Evolutionary conservation across 129 eudicot species (phyloP), one percentile per base, ranked within the genome.

Genomic region (Ambrosia trifida): DNA sequence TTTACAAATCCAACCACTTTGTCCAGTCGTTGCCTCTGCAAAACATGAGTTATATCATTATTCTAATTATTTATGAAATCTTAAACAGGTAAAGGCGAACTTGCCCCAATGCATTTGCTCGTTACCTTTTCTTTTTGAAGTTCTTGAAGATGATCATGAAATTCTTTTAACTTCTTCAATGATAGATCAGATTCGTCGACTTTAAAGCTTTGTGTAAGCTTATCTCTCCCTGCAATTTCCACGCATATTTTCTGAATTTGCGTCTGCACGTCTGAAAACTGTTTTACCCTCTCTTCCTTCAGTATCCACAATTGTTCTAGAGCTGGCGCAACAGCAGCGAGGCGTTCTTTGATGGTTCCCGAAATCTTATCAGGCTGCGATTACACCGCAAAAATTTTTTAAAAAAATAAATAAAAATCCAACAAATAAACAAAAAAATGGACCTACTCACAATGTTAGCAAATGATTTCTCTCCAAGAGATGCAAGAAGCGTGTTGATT

Each of bases 71-170:
- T 52, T 18, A 52, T 16, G 28, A 7, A 52, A 52, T 52, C 8
- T 1, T 24, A 24, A 24, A 24, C 28, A 24, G 28, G 28, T 0
- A 24, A 24, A 24, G 28, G 1, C 28, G 28, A 24, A 24, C 28
- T 24, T 24, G 28, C 28, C 28, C 28, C 28, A 1, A 24, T 1
- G 1, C 1, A 1, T 24, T 24, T 24, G 0, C 28, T 54, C 36
- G 47, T 12, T 78, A 88, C 99, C 95, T 95, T 95, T 81, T 95
- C 97, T 46, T 88, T 86, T 72, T 95, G 91, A 78, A 95, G 97
- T 65, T 95, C 89, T 67, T 90, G 91, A 30, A 95, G 96, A 45
- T 83, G 89, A 68, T 89, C 85, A 41, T 81, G 83, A 72, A 84
- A 84, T 68, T 78, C 97, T 43, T 86, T 84, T 57, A 95, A 83